Base-by-base conservation (phyloP, 768 basidiomycete species). In the Multifurca ochricompacta region DNA sequence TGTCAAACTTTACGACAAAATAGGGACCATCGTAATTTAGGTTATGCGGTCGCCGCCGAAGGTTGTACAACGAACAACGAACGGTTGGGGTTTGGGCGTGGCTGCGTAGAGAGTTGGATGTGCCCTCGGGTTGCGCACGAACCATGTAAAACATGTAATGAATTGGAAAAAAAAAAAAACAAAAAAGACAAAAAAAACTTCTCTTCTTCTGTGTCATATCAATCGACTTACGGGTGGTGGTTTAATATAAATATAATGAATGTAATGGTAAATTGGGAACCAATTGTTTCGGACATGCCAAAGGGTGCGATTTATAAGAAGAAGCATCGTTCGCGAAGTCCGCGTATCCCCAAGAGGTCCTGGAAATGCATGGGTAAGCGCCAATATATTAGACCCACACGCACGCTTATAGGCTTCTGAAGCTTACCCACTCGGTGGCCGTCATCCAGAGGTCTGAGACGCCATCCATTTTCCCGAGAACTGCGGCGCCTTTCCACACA, bases 401-500 rank as follows among this genome's bases (percentile, higher is more conserved):
- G 13, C n/a, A n/a, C n/a, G n/a, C n/a, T 32, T 30, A 13, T 30
- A n/a, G 8, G 23, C 37, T 46, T 32, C 42, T 51, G 53, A 48
- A 23, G 70, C 77, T 45, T 68, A 91, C 90, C 90, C 93, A 99
- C 66, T 99, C 96, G 32, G 81, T 73, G 53, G 74, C 71, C 6
- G 89, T 80, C 25, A 98, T 74, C 95, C 95, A 98, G 52, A 97
- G 70, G 60, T 99, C 96, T 28, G 80, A 77, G 41, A 87, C 81
- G 3, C 83, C 82, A 48, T 99, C 96, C 80, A 98, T 87, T 69
- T 91, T 90, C 25, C 85, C 89, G 37, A 97, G 79, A 11, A 94
- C 91, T 7, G 86, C 81, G 6, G 86, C 91, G 9, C 96, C 96
- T 68, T 97, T 97, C 96, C 96, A 99, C 14, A 83, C 83, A 30